These are phyloP conservation scores for Noccaea bulbosa DNA, from an alignment of 345 rosid genomes.

Conservation along the genomic window DNA sequence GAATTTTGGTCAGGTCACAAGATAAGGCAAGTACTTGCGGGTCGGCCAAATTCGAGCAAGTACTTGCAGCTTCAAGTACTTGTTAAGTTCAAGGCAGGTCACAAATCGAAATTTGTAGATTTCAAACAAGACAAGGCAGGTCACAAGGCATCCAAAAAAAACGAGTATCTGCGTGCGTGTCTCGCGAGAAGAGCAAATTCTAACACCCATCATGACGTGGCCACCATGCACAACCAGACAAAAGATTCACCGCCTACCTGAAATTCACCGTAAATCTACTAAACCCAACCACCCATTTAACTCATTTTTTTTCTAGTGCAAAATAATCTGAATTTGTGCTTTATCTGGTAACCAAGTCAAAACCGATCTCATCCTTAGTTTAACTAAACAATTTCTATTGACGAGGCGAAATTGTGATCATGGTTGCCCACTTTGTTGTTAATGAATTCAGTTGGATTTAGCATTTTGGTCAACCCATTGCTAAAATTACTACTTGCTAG, in stretches of 20 bases:
- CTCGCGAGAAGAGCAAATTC: constrained; percentile 9
- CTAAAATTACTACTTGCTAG: background rate
- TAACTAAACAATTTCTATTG: background rate
- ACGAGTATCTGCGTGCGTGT: too few species aligned
- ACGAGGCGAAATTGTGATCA: constrained; percentile 13
- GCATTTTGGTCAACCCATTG: constrained; percentile 16
- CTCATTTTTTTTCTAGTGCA: background rate
- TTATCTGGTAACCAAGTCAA: constrained; percentile 24
- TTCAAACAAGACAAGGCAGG: too few species aligned
- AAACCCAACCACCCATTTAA: constrained; percentile 4
- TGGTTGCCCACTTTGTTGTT: constrained; percentile 28
- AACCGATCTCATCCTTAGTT: background rate
- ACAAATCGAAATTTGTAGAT: too few species aligned
- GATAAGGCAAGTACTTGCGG: too few species aligned
- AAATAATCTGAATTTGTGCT: constrained; percentile 3
- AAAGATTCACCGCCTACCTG: constrained; percentile 27
- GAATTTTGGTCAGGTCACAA: too few species aligned
- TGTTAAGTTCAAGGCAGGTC: too few species aligned
- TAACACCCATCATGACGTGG: constrained; percentile 25
- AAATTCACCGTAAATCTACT: constrained; percentile 28
- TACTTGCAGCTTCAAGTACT: too few species aligned
- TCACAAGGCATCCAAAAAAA: too few species aligned
- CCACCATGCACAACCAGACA: constrained; percentile 25
- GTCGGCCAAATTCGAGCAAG: too few species aligned
- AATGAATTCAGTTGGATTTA: background rate